These are phyloP conservation scores for Penicillium silybi DNA, from an alignment of 495 filamentous ascomycete genomes.

Conservation along the genomic window DNA sequence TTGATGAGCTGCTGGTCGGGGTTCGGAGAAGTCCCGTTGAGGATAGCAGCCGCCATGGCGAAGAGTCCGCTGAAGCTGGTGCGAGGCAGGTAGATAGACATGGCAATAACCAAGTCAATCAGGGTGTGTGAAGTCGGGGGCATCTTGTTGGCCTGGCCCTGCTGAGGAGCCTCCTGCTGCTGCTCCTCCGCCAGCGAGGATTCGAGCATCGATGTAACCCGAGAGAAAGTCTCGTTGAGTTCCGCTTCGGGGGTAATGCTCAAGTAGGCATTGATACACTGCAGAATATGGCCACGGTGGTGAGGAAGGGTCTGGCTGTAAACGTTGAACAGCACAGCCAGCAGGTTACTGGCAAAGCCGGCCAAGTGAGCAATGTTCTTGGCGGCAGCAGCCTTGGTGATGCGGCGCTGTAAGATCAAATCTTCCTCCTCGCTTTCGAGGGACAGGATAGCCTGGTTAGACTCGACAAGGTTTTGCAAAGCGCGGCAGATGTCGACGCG, in stretches of 20 bases:
- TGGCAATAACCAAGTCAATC: constrained; percentile 92
- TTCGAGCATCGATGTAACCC: constrained; percentile 80
- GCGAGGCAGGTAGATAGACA: constrained; percentile 86
- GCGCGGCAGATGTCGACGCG: constrained; percentile 81
- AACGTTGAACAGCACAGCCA: constrained; percentile 96
- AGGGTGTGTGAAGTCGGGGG: constrained; percentile 92
- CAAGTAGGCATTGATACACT: constrained; percentile 90
- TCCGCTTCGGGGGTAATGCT: constrained; percentile 80
- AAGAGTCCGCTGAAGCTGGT: constrained; percentile 79
- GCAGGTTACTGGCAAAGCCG: constrained; percentile 73
- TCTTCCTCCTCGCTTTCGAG: constrained; percentile 61
- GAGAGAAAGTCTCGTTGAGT: constrained; percentile 78
- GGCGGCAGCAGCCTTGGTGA: constrained; percentile 68
- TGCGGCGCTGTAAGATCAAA: constrained; percentile 63
- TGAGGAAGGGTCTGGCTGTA: constrained; percentile 94
- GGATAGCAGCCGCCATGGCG: constrained; percentile 72
- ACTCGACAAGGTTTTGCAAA: constrained; percentile 82
- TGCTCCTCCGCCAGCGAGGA: constrained; percentile 53
- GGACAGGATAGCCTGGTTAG: constrained; percentile 72
- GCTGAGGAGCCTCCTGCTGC: constrained; percentile 56
- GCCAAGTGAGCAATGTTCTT: constrained; percentile 77
- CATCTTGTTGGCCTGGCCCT: constrained; percentile 63
- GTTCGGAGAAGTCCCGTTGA: constrained; percentile 51
- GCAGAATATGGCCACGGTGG: constrained; percentile 80
- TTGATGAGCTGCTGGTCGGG: constrained; percentile 92